phyloP scores from a whole-genome alignment of 441 rosid genomes.

The Eruca vesicaria region DNA sequence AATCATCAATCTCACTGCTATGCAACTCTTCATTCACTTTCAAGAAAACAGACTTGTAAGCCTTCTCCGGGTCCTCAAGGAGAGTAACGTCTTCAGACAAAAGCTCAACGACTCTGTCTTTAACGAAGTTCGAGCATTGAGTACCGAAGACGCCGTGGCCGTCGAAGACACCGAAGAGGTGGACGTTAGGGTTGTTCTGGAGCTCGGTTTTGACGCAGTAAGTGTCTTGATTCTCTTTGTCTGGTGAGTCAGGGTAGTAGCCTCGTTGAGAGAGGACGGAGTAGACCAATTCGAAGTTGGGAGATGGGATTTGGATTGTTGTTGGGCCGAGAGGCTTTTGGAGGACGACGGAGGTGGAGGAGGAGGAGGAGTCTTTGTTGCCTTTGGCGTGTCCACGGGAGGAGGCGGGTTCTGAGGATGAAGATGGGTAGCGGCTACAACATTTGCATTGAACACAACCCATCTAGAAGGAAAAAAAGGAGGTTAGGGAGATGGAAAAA shows the following conservation, averaged over 20 bases:
- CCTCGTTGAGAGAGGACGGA: conserved; percentile 83
- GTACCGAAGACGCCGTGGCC: conserved; percentile 89
- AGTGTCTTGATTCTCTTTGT: conserved; percentile 86
- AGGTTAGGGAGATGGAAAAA: background rate
- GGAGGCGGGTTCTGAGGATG: conserved; percentile 42
- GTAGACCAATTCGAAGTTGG: conserved; percentile 66
- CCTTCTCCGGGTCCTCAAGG: conserved; percentile 72
- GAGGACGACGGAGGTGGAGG: conserved; percentile 33
- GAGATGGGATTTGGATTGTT: conserved; percentile 60
- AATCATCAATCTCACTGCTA: conserved; percentile 72
- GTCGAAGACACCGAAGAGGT: conserved; percentile 94
- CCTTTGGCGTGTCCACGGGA: background rate
- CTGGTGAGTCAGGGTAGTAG: conserved; percentile 79
- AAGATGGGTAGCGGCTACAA: conserved; percentile 60
- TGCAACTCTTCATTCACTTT: conserved; percentile 67
- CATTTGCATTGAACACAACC: conserved; percentile 90
- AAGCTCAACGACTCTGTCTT: conserved; percentile 69
- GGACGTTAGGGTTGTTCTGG: conserved; percentile 84
- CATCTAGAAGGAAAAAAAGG: conserved; percentile 39
- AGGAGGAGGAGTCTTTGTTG: too few relatives aligned
- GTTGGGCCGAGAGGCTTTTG: conserved; percentile 52
- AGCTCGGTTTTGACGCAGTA: conserved; percentile 70
- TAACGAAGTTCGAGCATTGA: conserved; percentile 75
- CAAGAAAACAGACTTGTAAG: conserved; percentile 63
- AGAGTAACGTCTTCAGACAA: conserved; percentile 56